Evolutionary conservation across 2,329 filamentous ascomycete species (phyloP).

Genomic region (Monilinia fructicola): DNA sequence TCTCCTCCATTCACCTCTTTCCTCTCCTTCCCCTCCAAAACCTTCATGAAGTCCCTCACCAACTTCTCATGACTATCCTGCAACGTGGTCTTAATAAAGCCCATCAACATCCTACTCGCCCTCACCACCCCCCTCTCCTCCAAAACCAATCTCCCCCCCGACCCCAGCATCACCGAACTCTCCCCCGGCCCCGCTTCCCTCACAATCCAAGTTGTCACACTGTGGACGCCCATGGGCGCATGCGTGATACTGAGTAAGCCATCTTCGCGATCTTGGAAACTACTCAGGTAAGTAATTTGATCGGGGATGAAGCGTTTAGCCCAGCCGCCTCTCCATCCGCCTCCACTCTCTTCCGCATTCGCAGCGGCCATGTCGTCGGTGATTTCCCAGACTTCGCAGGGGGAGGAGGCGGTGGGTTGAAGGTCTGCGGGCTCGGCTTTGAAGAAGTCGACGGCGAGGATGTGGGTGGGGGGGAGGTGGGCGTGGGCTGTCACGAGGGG

Average conservation of each 20-base stretch:
- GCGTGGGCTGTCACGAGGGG: slow-evolving; percentile 73
- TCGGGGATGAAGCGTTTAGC: slow-evolving; percentile 35
- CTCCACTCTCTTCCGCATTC: slow-evolving; percentile 61
- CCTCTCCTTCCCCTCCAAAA: slow-evolving; percentile 45
- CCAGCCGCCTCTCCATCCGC: slow-evolving; percentile 77
- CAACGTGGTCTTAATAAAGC: slow-evolving; percentile 78
- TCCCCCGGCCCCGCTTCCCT: slow-evolving; percentile 60
- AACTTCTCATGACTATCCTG: slow-evolving; percentile 71
- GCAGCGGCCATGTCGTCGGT: slow-evolving; percentile 42
- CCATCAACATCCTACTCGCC: slow-evolving; percentile 71
- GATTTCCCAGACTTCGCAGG: slow-evolving; percentile 33
- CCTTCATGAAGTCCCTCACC: slow-evolving; percentile 58
- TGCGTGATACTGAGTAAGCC: slow-evolving; percentile 37
- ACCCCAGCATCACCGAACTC: slow-evolving; percentile 41
- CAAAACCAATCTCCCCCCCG: slow-evolving; percentile 71
- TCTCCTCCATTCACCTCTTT: slow-evolving; percentile 11
- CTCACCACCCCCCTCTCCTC: slow-evolving; percentile 77
- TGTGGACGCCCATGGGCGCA: slow-evolving; percentile 42
- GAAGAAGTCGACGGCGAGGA: slow-evolving; percentile 29
- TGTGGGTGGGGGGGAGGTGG: slow-evolving; percentile 54
- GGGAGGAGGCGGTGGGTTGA: slow-evolving; percentile 49
- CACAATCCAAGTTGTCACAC: slow-evolving; percentile 65
- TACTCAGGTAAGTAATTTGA: slow-evolving; percentile 33
- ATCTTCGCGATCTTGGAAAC: slow-evolving; percentile 29
- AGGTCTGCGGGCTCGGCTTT: slow-evolving; percentile 55